These are phyloP conservation scores for Didymella exigua DNA, from an alignment of 2,329 filamentous ascomycete species.

Conservation along the genomic window DNA sequence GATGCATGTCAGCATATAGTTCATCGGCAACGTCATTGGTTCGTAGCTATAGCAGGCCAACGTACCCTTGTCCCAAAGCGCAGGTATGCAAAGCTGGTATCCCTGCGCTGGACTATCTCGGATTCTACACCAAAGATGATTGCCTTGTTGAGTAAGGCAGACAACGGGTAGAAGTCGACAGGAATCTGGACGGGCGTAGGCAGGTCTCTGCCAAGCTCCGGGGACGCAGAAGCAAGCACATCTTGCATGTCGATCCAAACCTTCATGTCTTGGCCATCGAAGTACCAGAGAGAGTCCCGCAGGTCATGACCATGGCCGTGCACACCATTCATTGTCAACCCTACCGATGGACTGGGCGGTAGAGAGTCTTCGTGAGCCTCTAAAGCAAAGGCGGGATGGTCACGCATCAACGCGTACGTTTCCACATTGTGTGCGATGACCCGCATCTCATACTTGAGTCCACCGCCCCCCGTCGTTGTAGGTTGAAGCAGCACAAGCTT, in stretches of 20 bases:
- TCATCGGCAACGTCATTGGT: conserved; percentile 4
- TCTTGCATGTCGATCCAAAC: conserved; percentile 90
- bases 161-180: conserved; percentile 95
- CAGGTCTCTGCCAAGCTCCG: conserved; percentile 70
- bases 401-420: conserved; percentile 90
- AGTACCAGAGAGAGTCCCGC: conserved; percentile 90
- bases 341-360: conserved; percentile 57
- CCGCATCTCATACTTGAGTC: conserved; percentile 97
- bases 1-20: conserved; percentile 26
- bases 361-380: conserved; percentile 55
- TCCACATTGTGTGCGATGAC: conserved; percentile 96
- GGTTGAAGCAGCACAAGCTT: conserved; percentile 93
- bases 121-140: conserved; percentile 90
- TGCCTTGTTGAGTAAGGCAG: conserved; percentile 84
- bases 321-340: conserved; percentile 52
- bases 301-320: conserved; percentile 61
- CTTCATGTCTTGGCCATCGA: conserved; percentile 84
- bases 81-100: conserved; percentile 88
- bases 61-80: conserved; percentile 85
- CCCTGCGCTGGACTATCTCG: conserved; percentile 89
- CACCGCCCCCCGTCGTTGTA: conserved; percentile 78
- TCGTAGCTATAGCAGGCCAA: conserved; percentile 10
- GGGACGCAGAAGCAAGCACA: conserved; percentile 73
- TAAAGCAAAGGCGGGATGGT: conserved; percentile 66
- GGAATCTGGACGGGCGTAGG: conserved; percentile 76